Conservation (phyloP, 768 basidiomycete species). For the Rhodotorula sphaerocarpa region DNA sequence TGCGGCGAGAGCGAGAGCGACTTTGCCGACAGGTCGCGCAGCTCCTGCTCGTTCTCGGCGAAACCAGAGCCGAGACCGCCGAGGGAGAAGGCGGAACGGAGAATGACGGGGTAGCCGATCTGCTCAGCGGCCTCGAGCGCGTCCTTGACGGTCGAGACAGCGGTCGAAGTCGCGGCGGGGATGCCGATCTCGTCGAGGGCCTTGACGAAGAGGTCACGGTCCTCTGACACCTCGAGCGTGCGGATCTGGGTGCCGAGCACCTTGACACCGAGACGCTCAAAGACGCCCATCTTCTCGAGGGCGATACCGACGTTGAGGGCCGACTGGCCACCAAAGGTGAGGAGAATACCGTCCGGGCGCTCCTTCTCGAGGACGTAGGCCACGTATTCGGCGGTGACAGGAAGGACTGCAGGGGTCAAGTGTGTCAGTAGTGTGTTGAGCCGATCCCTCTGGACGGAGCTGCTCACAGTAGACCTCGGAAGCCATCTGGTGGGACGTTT, state of each 20-base stretch:
- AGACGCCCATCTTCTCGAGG: slow-evolving; percentile 89
- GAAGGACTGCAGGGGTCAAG: slow-evolving; percentile 51
- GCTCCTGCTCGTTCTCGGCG: slow-evolving; percentile 85
- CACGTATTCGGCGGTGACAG: slow-evolving; percentile 92
- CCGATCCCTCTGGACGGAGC: too few species aligned
- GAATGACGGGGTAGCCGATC: slow-evolving; percentile 95
- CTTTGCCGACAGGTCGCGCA: slow-evolving; percentile 88
- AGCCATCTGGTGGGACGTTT: slow-evolving; percentile 94
- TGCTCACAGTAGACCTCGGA: slow-evolving; percentile 73
- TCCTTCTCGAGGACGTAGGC: slow-evolving; percentile 98
- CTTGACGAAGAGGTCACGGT: slow-evolving; percentile 88
- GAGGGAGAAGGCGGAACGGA: slow-evolving; percentile 92
- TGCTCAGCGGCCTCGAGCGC: slow-evolving; percentile 80
- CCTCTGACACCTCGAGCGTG: slow-evolving; percentile 93
- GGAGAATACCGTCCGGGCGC: slow-evolving; percentile 88
- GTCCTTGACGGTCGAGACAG: slow-evolving; percentile 88
- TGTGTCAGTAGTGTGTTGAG: not conserved
- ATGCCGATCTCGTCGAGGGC: slow-evolving; percentile 97
- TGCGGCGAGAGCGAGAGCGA: slow-evolving; percentile 84
- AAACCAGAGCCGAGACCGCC: slow-evolving; percentile 98
- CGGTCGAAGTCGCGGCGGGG: slow-evolving; percentile 88
- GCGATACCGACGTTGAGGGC: slow-evolving; percentile 96
- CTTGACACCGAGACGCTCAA: slow-evolving; percentile 82
- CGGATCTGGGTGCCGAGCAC: slow-evolving; percentile 91
- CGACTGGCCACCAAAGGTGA: slow-evolving; percentile 97